Base-by-base conservation (phyloP, 1,284 basidiomycete species). In the Kalmanozyma brasiliensis region DNA sequence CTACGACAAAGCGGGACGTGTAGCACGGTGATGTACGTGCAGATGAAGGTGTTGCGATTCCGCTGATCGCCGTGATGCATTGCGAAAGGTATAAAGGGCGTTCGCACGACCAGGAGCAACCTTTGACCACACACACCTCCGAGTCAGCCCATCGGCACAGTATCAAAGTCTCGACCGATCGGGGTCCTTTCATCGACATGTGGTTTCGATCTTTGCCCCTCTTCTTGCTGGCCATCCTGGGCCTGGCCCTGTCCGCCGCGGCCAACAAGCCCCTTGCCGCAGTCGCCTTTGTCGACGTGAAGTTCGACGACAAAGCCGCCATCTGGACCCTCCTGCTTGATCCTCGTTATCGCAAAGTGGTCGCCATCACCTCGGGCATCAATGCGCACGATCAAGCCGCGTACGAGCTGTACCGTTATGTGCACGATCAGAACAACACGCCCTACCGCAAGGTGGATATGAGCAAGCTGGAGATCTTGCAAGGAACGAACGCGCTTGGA, bases 261-360 rank as follows among this genome's bases (percentile, higher is more conserved):
- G 48, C 49, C 9, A n/a, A 33, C 5, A 13, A 11, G 1, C 33
- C 13, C 17, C 41, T 20, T 19, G 59, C 49, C 9, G 62, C 62
- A 1, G 59, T 68, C 3, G 60, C 56, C 3, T 68, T 68, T 26
- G 48, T 46, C 35, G 65, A 68, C 24, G 55, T 68, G 42, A 68
- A 68, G 38, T 63, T 68, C 22, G 65, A 68, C 45, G 65, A 68
- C 51, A 68, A 68, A 43, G 65, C 40, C 2, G 65, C 65, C 7
- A n/a, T 68, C 2, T 68, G 65, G 59, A 43, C 55, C 16, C 35
- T 68, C 23, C 46, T 68, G 8, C 33, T 49, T 8, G 52, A 63
- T 22, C 26, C 4, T 8, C 38, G 41, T 9, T 68, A 68, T 43
- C 22, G 20, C 19, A 48, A 38, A 22, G 65, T 63, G 4, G 14